A percentile compares a stretch with the other conserved stretches of the same genome.
These are phyloP conservation scores for Penicillium sp. DNA, from an alignment of 2,329 filamentous ascomycete genomes.

Conservation along the genomic window DNA sequence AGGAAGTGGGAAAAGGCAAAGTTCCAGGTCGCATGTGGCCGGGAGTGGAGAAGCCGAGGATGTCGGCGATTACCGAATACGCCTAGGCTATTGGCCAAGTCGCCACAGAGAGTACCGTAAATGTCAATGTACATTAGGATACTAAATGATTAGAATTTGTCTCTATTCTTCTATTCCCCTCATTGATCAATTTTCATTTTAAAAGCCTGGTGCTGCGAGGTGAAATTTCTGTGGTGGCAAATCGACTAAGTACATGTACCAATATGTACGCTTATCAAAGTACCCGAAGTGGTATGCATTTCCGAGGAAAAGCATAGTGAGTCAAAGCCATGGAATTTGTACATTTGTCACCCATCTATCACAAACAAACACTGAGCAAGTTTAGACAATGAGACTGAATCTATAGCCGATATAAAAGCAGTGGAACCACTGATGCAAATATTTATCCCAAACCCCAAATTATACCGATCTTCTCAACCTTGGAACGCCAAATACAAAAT, in stretches of 20 bases:
- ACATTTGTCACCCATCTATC: not conserved
- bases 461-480: conserved; percentile 2
- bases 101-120: not conserved
- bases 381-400: not conserved
- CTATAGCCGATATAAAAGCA: not conserved
- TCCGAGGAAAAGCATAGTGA: not conserved
- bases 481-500: conserved; percentile 14
- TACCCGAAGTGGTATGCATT: not conserved
- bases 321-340: not conserved
- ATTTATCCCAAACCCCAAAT: not conserved
- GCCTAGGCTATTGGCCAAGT: not conserved
- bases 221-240: conserved; percentile 22
- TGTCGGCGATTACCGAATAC: conserved; percentile 23
- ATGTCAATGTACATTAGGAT: no score
- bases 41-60: conserved; percentile 28
- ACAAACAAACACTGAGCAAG: not conserved
- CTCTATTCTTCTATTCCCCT: not conserved
- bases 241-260: not conserved
- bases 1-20: conserved; percentile 14
- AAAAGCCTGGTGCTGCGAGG: not conserved
- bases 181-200: not conserved
- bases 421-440: conserved; percentile 2
- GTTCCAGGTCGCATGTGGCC: conserved; percentile 20
- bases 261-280: not conserved
- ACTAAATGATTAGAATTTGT: not conserved